Conservation (phyloP, 2,329 filamentous ascomycete genomes). For the Botrytis medusae region DNA sequence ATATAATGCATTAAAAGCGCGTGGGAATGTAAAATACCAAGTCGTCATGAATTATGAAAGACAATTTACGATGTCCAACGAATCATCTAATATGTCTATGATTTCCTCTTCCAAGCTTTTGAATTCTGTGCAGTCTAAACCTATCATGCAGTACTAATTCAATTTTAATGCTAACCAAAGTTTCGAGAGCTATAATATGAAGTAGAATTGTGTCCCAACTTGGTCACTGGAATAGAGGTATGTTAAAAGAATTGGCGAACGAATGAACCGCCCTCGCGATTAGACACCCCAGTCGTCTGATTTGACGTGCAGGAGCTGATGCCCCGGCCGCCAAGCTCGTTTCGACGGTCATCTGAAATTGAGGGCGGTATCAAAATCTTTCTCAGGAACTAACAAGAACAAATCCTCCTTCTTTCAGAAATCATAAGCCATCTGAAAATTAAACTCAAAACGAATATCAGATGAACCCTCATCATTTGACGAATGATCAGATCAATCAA, state of each 20-base stretch:
- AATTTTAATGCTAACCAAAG: background rate
- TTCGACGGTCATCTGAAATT: conserved; percentile 20
- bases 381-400: background rate
- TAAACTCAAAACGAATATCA: conserved; percentile 17
- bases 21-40: conserved; percentile 38
- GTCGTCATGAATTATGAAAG: conserved; percentile 23
- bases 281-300: background rate
- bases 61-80: conserved; percentile 19
- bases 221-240: background rate
- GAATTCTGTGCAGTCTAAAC: background rate
- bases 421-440: conserved; percentile 3
- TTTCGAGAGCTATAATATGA: background rate
- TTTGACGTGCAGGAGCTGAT: conserved; percentile 15
- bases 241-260: background rate
- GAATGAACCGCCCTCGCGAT: background rate
- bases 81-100: background rate
- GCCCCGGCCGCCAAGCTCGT: conserved; percentile 9
- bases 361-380: conserved; percentile 8
- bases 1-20: conserved; percentile 33
- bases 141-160: background rate
- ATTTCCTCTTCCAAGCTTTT: background rate
- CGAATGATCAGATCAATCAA: background rate
- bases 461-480: background rate
- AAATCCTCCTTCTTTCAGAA: background rate
- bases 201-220: background rate